Conservation (phyloP, 2,329 filamentous ascomycete genomes). For the Geoglossum cookeanum region DNA sequence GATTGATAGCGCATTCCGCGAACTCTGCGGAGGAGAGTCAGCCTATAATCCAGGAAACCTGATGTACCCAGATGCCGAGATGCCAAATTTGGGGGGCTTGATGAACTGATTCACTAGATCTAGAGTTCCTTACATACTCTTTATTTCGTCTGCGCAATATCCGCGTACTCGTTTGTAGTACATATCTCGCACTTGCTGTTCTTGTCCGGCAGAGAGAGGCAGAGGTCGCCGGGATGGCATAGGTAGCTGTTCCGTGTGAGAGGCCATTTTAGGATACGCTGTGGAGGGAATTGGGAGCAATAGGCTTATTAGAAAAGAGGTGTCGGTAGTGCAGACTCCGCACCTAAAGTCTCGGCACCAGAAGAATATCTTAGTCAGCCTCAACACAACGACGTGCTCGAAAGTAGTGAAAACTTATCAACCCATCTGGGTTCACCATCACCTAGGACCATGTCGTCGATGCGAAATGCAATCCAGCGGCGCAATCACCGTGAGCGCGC, state of each 20-base stretch:
- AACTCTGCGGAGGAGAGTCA: slow-evolving; percentile 43
- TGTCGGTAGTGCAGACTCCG: not conserved
- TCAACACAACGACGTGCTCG: too few relatives aligned
- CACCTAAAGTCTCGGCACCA: not conserved
- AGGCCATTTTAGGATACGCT: not conserved
- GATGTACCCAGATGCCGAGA: not conserved
- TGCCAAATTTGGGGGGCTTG: not conserved
- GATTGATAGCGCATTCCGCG: slow-evolving; percentile 69
- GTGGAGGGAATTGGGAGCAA: not conserved
- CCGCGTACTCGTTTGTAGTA: slow-evolving; percentile 63
- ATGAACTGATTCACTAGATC: not conserved
- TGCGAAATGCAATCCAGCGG: slow-evolving; percentile 48
- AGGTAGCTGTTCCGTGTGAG: not conserved
- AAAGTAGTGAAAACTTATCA: not conserved
- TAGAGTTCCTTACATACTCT: slow-evolving; percentile 31
- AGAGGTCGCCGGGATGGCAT: slow-evolving; percentile 45
- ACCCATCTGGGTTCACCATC: not conserved
- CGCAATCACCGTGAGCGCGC: slow-evolving; percentile 81
- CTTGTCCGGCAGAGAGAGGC: slow-evolving; percentile 64
- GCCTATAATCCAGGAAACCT: not conserved
- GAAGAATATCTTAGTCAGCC: too few relatives aligned
- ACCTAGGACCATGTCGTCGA: slow-evolving; percentile 32
- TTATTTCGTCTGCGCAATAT: slow-evolving; percentile 60
- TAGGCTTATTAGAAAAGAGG: not conserved
- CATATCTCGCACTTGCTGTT: slow-evolving; percentile 61